Conservation (phyloP, 192 early-diverging fungal species). For the Chytriomyces confervae region DNA sequence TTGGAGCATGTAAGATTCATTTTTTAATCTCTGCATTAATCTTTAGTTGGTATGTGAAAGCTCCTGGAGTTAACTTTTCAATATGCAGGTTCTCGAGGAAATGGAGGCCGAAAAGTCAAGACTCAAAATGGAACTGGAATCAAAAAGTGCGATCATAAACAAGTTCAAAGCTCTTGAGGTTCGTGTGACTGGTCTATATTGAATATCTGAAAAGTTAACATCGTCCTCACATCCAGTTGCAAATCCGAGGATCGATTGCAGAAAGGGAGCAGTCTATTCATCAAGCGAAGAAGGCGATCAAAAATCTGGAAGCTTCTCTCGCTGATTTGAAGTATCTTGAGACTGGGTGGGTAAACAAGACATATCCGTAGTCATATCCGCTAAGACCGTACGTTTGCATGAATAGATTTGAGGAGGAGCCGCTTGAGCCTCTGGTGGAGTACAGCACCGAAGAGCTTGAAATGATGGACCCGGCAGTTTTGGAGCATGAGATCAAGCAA, state of each 20-base stretch:
- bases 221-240: neutral
- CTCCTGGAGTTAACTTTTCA: neutral
- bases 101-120: slow-evolving; percentile 70
- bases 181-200: neutral
- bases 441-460: slow-evolving; percentile 70
- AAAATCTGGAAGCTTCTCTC: slow-evolving; percentile 34
- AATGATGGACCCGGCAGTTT: slow-evolving; percentile 64
- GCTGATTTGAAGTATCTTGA: slow-evolving; percentile 39
- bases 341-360: slow-evolving; percentile 42
- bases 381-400: neutral
- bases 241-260: neutral
- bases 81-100: slow-evolving; percentile 63
- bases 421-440: slow-evolving; percentile 49
- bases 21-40: slow-evolving; percentile 6
- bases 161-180: slow-evolving; percentile 30
- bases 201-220: slow-evolving; percentile 10
- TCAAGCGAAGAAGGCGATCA: slow-evolving; percentile 9
- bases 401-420: slow-evolving; percentile 53
- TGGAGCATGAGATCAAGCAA: slow-evolving; percentile 74
- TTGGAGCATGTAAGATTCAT: slow-evolving; percentile 39
- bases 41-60: neutral
- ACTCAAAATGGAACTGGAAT: slow-evolving; percentile 73
- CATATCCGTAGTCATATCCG: neutral
- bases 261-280: slow-evolving; percentile 36
- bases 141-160: slow-evolving; percentile 61